A percentile compares a stretch with the other conserved stretches of the same genome.
Conservation (phyloP, 129 eudicot genomes). For the Mikania micrantha region DNA sequence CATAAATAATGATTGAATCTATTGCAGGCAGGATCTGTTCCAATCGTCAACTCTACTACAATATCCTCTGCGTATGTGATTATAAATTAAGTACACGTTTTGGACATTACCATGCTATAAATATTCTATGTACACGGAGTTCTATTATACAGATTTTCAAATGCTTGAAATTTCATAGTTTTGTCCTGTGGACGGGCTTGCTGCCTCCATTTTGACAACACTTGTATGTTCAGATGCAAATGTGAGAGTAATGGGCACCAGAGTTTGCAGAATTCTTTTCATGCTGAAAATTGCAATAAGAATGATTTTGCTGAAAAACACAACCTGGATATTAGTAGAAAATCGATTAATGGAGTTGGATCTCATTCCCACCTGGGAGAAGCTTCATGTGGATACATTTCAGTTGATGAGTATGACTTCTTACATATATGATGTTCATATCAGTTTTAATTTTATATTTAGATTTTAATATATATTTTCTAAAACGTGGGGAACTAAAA, state of each 20-base stretch:
- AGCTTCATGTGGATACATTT: conserved; percentile 28
- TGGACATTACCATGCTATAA: conserved; percentile 1
- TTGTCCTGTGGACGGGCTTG: conserved; percentile 4
- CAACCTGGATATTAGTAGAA: conserved; percentile 28
- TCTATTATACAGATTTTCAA: not conserved
- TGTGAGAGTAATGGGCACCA: conserved; percentile 47
- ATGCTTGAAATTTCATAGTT: not conserved
- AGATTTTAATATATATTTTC: not conserved
- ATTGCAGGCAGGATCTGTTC: conserved; percentile 29
- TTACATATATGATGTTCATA: conserved; percentile 11
- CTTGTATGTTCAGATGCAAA: conserved; percentile 35
- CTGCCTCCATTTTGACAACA: not conserved
- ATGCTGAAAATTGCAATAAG: conserved; percentile 28
- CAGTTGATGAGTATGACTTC: conserved; percentile 35
- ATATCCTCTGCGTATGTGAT: conserved; percentile 36
- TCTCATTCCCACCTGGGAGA: conserved; percentile 28
- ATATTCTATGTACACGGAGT: not conserved
- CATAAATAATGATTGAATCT: not conserved
- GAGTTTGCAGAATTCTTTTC: conserved; percentile 26
- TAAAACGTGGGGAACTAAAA: not conserved
- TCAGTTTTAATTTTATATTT: not conserved
- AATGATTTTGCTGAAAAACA: conserved; percentile 5
- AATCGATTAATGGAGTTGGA: conserved; percentile 26
- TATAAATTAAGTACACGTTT: conserved; percentile 11
- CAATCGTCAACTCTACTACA: conserved; percentile 33